These are phyloP conservation scores for Globisporangium emineosum DNA, from an alignment of 352 stramenopile species.

Conservation along the genomic window DNA sequence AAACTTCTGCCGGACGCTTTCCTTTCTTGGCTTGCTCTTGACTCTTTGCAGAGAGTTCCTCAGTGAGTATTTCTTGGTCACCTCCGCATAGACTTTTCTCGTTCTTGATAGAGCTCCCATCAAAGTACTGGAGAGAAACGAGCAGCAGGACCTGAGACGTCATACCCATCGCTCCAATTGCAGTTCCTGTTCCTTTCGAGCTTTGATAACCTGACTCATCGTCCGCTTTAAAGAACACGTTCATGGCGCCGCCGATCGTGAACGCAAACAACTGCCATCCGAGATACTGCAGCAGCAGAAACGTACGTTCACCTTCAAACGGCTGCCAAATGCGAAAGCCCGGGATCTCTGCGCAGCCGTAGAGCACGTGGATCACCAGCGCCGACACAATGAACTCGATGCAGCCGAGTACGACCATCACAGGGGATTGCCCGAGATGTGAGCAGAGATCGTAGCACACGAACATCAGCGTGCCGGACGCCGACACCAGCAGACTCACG, in stretches of 20 bases:
- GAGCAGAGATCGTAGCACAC: conserved; percentile 38
- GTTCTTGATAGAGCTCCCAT: background rate
- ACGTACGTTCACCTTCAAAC: conserved; percentile 48
- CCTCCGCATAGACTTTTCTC: background rate
- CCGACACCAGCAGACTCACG: conserved; percentile 45
- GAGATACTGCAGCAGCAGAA: conserved; percentile 58
- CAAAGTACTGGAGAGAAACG: conserved; percentile 47
- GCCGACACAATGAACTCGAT: conserved; percentile 41
- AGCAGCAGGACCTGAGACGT: conserved; percentile 51
- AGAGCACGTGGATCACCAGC: conserved; percentile 48
- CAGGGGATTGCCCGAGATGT: conserved; percentile 27
- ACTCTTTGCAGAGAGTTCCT: no score
- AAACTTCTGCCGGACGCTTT: conserved; percentile 28
- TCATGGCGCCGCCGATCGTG: conserved; percentile 35
- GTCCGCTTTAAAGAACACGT: conserved; percentile 28
- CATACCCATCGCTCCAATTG: conserved; percentile 38
- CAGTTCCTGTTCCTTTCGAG: conserved; percentile 27
- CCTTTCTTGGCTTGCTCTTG: background rate
- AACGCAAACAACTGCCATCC: conserved; percentile 56
- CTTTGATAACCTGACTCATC: conserved; percentile 11
- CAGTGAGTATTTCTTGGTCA: background rate
- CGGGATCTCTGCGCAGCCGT: conserved; percentile 43
- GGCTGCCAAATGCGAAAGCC: conserved; percentile 52
- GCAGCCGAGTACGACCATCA: conserved; percentile 32
- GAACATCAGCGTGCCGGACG: conserved; percentile 41